Percentiles rank a stretch among this genome's conserved stretches.
Conservation (phyloP, 345 rosid species). For the Angophora floribunda region DNA sequence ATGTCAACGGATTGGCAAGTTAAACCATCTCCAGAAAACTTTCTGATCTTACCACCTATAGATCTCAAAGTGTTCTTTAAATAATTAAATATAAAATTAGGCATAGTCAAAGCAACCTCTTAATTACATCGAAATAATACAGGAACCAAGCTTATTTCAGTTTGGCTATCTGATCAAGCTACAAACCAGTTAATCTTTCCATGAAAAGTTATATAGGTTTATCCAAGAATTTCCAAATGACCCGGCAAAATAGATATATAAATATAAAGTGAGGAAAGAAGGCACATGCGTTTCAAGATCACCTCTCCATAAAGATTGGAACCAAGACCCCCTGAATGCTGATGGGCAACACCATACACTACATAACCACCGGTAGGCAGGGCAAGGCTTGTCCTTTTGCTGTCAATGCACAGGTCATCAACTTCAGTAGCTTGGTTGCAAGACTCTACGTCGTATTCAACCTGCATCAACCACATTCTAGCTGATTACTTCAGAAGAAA, state of each 20-base stretch:
- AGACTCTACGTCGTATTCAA: slow-evolving; percentile 57
- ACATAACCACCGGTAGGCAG: slow-evolving; percentile 68
- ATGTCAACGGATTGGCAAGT: background rate
- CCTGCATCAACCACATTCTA: slow-evolving; percentile 15
- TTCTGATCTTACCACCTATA: background rate
- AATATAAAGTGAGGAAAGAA: background rate
- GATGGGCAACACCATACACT: slow-evolving; percentile 78
- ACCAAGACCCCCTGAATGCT: slow-evolving; percentile 66
- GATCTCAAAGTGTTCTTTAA: background rate
- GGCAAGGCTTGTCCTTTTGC: slow-evolving; percentile 36
- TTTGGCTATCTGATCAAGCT: background rate
- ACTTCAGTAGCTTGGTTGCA: slow-evolving; percentile 14
- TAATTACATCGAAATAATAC: background rate
- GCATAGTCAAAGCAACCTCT: background rate
- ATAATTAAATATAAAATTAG: background rate
- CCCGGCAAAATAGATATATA: background rate
- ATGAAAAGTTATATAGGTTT: background rate
- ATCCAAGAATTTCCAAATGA: background rate
- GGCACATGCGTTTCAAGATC: background rate
- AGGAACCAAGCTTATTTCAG: background rate
- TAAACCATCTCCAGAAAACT: background rate
- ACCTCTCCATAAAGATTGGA: slow-evolving; percentile 72
- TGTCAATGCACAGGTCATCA: slow-evolving; percentile 23
- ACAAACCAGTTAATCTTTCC: background rate
- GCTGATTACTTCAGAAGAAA: background rate